Conservation (phyloP, 1,284 basidiomycete genomes). For the Anthracocystis walkeri region DNA sequence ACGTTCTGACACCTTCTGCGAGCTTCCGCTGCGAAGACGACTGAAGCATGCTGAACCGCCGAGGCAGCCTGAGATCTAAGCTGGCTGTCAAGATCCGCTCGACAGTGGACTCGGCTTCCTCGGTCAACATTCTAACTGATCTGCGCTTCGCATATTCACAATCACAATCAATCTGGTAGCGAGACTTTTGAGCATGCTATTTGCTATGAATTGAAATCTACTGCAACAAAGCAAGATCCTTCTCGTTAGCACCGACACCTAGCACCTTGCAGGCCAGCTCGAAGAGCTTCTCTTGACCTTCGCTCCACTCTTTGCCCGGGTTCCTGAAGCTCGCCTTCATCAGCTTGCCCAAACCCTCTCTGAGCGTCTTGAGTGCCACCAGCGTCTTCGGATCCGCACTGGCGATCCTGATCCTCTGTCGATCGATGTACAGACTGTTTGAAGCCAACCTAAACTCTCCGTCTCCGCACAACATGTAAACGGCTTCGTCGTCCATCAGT, state of each 20-base stretch:
- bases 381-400: constrained; percentile 76
- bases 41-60: too few relatives aligned
- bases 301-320: constrained; percentile 76
- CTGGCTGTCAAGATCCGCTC: neutral
- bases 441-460: constrained; percentile 87
- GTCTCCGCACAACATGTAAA: constrained; percentile 90
- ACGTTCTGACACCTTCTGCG: neutral
- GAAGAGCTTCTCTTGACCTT: constrained; percentile 78
- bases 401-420: constrained; percentile 82
- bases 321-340: constrained; percentile 74
- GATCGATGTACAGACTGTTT: constrained; percentile 81
- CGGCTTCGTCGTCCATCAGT: constrained; percentile 84
- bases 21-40: neutral
- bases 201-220: constrained; percentile 11
- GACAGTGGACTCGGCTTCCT: too few relatives aligned
- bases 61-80: too few relatives aligned
- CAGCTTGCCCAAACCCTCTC: constrained; percentile 76
- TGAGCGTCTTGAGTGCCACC: constrained; percentile 83
- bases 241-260: constrained; percentile 58
- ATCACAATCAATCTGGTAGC: neutral
- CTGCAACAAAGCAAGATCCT: constrained; percentile 48
- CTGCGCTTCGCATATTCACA: constrained; percentile 17
- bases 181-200: neutral
- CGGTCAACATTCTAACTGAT: constrained; percentile 18
- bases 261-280: constrained; percentile 70